Evolutionary conservation across 1,139 yeast genomes (phyloP).

Genomic region (Waltiozyma solani): DNA sequence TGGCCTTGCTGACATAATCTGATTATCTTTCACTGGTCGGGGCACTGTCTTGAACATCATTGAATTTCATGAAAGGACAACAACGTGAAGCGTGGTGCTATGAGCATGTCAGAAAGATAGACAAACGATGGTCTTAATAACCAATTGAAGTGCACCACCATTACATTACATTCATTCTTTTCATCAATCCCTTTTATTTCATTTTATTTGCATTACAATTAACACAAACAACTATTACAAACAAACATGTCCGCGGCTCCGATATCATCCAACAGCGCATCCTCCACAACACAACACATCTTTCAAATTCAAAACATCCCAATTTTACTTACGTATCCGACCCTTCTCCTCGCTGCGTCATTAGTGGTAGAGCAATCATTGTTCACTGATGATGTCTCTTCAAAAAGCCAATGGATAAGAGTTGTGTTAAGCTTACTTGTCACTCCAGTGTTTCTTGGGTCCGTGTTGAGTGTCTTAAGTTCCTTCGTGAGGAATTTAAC

Average conservation of each 20-base stretch:
- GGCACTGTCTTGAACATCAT: no score
- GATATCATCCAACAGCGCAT: neutral
- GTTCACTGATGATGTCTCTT: constrained; percentile 1
- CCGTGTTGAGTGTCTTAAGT: neutral
- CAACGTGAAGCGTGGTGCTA: no score
- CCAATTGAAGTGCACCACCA: no score
- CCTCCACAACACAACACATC: neutral
- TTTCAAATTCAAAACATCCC: constrained; percentile 22
- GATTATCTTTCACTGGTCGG: no score
- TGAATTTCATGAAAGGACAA: no score
- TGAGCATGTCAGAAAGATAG: no score
- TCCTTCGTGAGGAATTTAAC: neutral
- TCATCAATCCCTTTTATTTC: no score
- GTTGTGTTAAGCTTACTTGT: constrained; percentile 6
- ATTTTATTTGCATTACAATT: no score
- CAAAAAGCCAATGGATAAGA: constrained; percentile 15
- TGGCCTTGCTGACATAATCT: no score
- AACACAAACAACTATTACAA: no score
- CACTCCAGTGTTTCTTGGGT: constrained; percentile 20
- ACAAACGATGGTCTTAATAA: no score
- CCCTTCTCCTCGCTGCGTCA: constrained; percentile 17
- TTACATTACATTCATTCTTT: no score
- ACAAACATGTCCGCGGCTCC: neutral
- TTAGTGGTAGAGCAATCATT: neutral
- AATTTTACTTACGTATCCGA: constrained; percentile 26